Evolutionary conservation across 2,329 filamentous ascomycete species (phyloP).

Genomic region (Ophiostoma novo-ulmi): DNA sequence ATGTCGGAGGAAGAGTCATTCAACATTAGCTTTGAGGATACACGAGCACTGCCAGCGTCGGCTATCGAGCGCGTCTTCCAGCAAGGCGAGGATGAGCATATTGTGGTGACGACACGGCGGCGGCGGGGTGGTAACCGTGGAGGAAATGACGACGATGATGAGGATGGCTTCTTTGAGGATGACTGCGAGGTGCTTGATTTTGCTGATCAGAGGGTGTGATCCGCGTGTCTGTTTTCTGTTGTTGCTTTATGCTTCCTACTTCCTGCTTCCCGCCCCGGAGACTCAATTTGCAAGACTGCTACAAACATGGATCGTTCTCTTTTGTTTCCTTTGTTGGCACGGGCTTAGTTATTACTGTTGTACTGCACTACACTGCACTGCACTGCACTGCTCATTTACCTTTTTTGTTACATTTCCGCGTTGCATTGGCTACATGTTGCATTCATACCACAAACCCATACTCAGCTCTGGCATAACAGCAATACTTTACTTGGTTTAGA

Average conservation of each 20-base stretch:
- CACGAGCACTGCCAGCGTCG: constrained; percentile 56
- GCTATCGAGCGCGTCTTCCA: constrained; percentile 59
- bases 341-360: background rate
- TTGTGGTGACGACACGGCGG: constrained; percentile 77
- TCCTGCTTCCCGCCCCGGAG: background rate
- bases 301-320: constrained; percentile 8
- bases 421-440: constrained; percentile 4
- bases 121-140: constrained; percentile 55
- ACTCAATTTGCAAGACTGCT: constrained; percentile 1
- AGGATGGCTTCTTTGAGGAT: constrained; percentile 84
- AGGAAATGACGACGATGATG: constrained; percentile 37
- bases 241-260: background rate
- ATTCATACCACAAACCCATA: constrained; percentile 16
- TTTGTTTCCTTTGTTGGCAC: constrained; percentile 1
- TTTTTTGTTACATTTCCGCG: background rate
- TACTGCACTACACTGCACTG: background rate
- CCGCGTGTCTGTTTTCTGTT: constrained; percentile 29
- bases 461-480: constrained; percentile 11
- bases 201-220: constrained; percentile 64
- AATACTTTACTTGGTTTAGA: background rate
- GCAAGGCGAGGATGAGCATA: constrained; percentile 57
- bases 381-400: background rate
- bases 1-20: constrained; percentile 49
- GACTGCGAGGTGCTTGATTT: constrained; percentile 90
- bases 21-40: constrained; percentile 47